These are phyloP conservation scores for Lolium perenne DNA, from an alignment of 176 grass and related monocot species.

Conservation along the genomic window DNA sequence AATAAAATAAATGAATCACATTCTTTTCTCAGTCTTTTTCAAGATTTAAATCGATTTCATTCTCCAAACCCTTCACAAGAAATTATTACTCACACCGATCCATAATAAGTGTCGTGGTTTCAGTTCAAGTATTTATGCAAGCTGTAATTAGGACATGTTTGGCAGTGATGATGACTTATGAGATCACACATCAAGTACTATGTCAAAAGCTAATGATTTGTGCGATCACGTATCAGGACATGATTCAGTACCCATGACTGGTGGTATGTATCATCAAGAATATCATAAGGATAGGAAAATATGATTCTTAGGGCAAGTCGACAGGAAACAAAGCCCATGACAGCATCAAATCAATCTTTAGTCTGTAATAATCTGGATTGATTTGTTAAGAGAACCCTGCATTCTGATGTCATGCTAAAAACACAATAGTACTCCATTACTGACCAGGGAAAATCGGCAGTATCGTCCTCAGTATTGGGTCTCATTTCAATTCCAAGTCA, in stretches of 20 bases:
- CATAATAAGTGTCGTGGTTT: too few species aligned
- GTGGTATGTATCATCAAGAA: not conserved
- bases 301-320: not conserved
- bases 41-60: not conserved
- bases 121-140: not conserved
- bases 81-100: too few species aligned
- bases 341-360: not conserved
- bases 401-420: slow-evolving; percentile 2
- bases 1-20: slow-evolving; percentile 6
- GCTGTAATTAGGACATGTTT: not conserved
- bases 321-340: not conserved
- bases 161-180: too few species aligned
- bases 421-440: not conserved
- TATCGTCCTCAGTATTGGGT: not conserved
- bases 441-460: not conserved
- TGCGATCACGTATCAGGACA: not conserved
- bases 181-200: too few species aligned
- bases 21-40: not conserved
- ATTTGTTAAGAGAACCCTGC: not conserved
- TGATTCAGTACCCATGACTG: not conserved
- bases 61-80: too few species aligned
- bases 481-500: not conserved
- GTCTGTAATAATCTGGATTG: not conserved
- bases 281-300: not conserved
- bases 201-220: not conserved